A percentile compares a stretch with the other conserved stretches of the same genome.
Evolutionary conservation across 2,329 filamentous ascomycete genomes (phyloP).

Genomic region (Cercospora canescens): DNA sequence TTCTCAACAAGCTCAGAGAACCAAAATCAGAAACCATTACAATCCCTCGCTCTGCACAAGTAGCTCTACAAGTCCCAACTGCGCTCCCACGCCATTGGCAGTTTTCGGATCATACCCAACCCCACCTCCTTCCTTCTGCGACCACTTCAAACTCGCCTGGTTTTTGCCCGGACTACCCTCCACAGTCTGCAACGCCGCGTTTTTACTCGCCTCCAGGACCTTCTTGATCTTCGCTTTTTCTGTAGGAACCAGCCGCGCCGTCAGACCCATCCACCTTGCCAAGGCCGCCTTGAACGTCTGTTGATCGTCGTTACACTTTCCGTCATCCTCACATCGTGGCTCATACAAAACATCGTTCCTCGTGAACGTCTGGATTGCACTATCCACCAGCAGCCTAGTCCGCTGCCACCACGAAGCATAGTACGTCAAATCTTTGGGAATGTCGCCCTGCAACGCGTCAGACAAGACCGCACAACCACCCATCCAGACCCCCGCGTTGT

Average conservation of each 20-base stretch:
- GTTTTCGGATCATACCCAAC: background rate
- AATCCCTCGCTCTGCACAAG: background rate
- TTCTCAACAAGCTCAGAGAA: no score
- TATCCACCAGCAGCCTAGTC: background rate
- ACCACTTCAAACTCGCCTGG: background rate
- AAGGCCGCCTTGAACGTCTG: slow-evolving; percentile 48
- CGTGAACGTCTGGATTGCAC: slow-evolving; percentile 25
- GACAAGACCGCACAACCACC: slow-evolving; percentile 50
- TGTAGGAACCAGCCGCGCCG: background rate
- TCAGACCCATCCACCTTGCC: slow-evolving; percentile 50
- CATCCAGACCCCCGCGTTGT: slow-evolving; percentile 49
- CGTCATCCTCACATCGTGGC: slow-evolving; percentile 43
- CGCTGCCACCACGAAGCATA: background rate
- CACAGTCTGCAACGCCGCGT: slow-evolving; percentile 41
- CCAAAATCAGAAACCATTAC: background rate
- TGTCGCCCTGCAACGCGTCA: background rate
- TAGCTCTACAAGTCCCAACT: slow-evolving; percentile 2
- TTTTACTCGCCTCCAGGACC: slow-evolving; percentile 44
- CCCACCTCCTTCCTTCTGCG: background rate
- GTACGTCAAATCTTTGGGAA: no score
- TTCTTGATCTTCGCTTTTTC: slow-evolving; percentile 8
- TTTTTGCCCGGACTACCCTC: slow-evolving; percentile 3
- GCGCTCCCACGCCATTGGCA: background rate
- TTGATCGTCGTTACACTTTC: slow-evolving; percentile 47
- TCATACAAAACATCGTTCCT: slow-evolving; percentile 45